Base-by-base conservation (phyloP, 2,329 filamentous ascomycete genomes). In the Falciphora oryzae region DNA sequence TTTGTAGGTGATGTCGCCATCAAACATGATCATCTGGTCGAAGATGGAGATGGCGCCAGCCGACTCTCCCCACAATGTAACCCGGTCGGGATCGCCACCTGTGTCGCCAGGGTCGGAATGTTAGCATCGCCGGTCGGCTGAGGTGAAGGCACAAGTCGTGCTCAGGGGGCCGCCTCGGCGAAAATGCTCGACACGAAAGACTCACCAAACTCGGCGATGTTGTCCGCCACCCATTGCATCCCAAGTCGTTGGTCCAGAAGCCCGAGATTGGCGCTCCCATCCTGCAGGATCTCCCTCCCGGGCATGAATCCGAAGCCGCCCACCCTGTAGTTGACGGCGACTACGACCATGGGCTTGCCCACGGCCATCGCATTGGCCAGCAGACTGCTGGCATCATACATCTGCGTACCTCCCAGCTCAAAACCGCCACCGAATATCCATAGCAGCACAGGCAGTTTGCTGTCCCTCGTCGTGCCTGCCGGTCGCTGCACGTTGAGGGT, bases 21-120 rank as follows among this genome's bases (percentile, higher is more conserved):
- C 80, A 67, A 88, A 87, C 58, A 89, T 73, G 3, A 81, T 73
- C 78, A 87, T 86, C 62, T 90, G 88, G 67, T 88, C 82, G 60
- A 85, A 79, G 1, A 87, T 85, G 0, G 85, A 88, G 63, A 89
- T 87, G 1, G 81, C 74, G 1, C 84, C 84, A 0, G 84, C 83
- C 0, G 79, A 81, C 71, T 89, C 83, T 4, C 88, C 87, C 83
- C 84, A 89, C 62, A 89, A 84, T 0, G 86, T 89, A 7, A 89
- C 86, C 67, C 85, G 85, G 4, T 77, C 75, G 0, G 87, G 84
- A 69, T 90, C 87, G 2, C 88, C 88, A 2, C 88, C n/a, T n/a
- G n/a, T n/a, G n/a, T n/a, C n/a, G n/a, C n/a, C n/a, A n/a, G n/a
- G n/a, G n/a, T n/a, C n/a, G n/a, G n/a, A n/a, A n/a, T n/a, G n/a